These are phyloP conservation scores for Geotrichum macrosporum DNA, from an alignment of 1,139 yeast species.

Conservation along the genomic window DNA sequence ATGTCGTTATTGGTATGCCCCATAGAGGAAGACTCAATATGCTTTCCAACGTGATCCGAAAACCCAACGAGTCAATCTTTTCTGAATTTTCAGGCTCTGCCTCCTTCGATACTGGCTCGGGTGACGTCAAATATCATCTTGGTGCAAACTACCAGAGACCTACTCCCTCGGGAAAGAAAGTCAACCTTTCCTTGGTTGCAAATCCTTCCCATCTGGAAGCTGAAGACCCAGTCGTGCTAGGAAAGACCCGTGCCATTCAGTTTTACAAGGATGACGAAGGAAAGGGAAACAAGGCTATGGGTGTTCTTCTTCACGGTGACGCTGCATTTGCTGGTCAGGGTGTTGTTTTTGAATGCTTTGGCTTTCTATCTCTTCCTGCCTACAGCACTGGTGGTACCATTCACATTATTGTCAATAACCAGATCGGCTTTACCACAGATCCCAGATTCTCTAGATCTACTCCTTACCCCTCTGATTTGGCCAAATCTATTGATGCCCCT, in stretches of 20 bases:
- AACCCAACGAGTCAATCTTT: conserved; percentile 96
- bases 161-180: conserved; percentile 96
- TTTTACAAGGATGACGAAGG: conserved; percentile 86
- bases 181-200: conserved; percentile 91
- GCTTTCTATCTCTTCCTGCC: conserved; percentile 86
- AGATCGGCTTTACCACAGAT: conserved; percentile 98
- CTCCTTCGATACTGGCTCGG: conserved; percentile 80
- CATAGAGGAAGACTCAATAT: conserved; percentile 98
- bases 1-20: conserved; percentile 98
- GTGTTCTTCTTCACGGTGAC: conserved; percentile 94
- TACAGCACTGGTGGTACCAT: conserved; percentile 98
- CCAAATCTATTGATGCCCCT: conserved; percentile 94
- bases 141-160: conserved; percentile 99
- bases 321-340: conserved; percentile 99
- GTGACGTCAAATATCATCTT: conserved; percentile 97
- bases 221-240: conserved; percentile 97
- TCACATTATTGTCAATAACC: conserved; percentile 93
- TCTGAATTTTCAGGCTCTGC: conserved; percentile 92
- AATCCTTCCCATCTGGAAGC: conserved; percentile 99
- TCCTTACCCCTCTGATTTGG: conserved; percentile 95
- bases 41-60: conserved; percentile 96
- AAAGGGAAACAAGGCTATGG: conserved; percentile 78
- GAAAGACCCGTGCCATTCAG: conserved; percentile 95
- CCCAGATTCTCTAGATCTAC: conserved; percentile 97
- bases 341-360: conserved; percentile 97